Base-by-base conservation (phyloP, 768 basidiomycete genomes). In the Lactarius akahatsu region DNA sequence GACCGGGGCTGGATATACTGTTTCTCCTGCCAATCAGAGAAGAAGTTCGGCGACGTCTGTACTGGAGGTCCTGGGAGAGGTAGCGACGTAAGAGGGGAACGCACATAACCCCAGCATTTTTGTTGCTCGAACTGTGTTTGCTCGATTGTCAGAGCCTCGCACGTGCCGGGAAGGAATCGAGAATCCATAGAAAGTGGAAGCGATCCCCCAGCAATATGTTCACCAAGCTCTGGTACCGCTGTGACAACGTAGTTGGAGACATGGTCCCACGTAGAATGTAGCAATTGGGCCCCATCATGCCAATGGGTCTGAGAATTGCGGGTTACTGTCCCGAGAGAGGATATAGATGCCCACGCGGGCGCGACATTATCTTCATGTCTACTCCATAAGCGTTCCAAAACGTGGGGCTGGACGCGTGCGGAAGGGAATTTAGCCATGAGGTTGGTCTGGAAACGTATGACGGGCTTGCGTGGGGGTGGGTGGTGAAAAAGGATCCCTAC, bases 401-500 rank as follows among this genome's bases (percentile, higher is more conserved):
- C n/a, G 10, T 36, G n/a, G 23, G 26, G 10, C 34, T 40, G 9
- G 40, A 56, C 15, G 9, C 15, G 23, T 1, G 61, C 2, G 57
- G 56, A 58, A 34, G n/a, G 36, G 2, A 13, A 20, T 45, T 23
- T 36, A 13, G 57, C 43, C 45, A 34, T 58, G 41, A 56, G n/a
- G 54, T 59, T 41, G 10, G 23, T 57, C 13, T 15, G 62, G 34
- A 10, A 52, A 60, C 57, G 66, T 45, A 45, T 41, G 10, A 45
- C 23, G n/a, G 58, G 57, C 62, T 59, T 67, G 15, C 15, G 54
- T 30, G 28, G 58, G 6, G 58, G 26, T 23, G 62, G 62, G 23
- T 57, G 28, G 52, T 63, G 62, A 26, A 59, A 59, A 16, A 59
- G 54, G 8, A 40, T 26, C 26, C 34, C 62, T 38, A 26, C 62